Base-by-base conservation (phyloP, 2,329 filamentous ascomycete genomes). In the Tolypocladium endophyticum region DNA sequence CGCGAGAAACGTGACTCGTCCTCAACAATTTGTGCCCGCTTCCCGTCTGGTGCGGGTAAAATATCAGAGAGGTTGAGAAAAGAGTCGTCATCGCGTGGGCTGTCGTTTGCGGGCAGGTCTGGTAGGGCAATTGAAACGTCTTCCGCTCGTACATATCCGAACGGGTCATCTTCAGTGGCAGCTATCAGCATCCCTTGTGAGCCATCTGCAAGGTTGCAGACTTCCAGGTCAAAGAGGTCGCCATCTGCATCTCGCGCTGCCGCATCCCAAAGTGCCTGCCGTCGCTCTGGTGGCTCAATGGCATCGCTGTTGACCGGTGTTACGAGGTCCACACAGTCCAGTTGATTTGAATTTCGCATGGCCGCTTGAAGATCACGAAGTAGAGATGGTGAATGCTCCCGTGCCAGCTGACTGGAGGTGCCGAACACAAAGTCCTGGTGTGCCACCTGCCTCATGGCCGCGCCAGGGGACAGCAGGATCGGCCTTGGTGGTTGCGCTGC, bases 391-490 rank as follows among this genome's bases (percentile, higher is more conserved):
- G 88, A 89, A 41, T 91, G 84, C 60, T 91, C 88, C 59, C 81
- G 76, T 18, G 87, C 87, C 30, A 96, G 75, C 70, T 96, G 91
- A 70, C 91, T 95, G 1, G 88, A 92, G 0, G 90, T 94, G 1
- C 90, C 91, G 72, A 96, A 96, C 0, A 95, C 74, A 68, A 92
- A 89, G 61, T 92, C 85, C 69, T 94, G 91, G 1, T 81, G 77
- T 3, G 82, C 78, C 18, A 88, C 81, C 64, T 87, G 81, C 58
- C 82, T 82, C 52, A 87, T 73, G 1, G 90, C 91, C 30, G 87
- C 82, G 55, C 76, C 77, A 0, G 90, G 90, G 0, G 89, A 90
- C 14, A 90, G 75, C 2, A 95, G 70, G 23, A 82, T 71, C 50
- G 78, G 75, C 25, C 78, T 76, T n/a, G 77, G 74, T 1, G 68